phyloP scores from a whole-genome alignment of 352 stramenopile species.

The Globisporangium viniferum region DNA sequence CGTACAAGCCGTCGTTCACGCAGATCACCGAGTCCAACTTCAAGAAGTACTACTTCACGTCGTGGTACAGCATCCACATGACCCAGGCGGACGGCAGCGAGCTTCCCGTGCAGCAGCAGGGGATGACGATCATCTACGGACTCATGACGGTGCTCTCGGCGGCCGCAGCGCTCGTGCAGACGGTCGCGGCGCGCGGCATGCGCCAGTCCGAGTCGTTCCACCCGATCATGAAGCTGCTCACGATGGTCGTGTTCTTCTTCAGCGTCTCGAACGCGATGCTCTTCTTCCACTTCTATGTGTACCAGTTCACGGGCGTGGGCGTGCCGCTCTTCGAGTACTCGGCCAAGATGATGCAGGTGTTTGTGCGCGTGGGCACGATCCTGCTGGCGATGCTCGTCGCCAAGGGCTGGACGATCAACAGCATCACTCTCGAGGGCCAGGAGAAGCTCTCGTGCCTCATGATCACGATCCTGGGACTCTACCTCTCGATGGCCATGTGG shows the following conservation, averaged over 20 bases:
- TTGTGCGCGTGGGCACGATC: slow-evolving; percentile 69
- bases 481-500: slow-evolving; percentile 78
- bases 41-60: slow-evolving; percentile 74
- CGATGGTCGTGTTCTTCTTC: slow-evolving; percentile 61
- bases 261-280: slow-evolving; percentile 55
- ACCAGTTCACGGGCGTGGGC: slow-evolving; percentile 62
- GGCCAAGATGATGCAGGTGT: slow-evolving; percentile 64
- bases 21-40: slow-evolving; percentile 72
- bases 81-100: slow-evolving; percentile 60
- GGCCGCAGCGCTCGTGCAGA: slow-evolving; percentile 32
- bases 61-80: slow-evolving; percentile 80
- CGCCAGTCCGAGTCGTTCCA: slow-evolving; percentile 71
- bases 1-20: slow-evolving; percentile 54
- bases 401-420: slow-evolving; percentile 82
- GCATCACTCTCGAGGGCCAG: slow-evolving; percentile 53
- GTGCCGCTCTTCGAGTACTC: slow-evolving; percentile 66
- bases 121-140: slow-evolving; percentile 48
- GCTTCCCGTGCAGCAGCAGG: slow-evolving; percentile 64
- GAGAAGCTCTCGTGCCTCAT: slow-evolving; percentile 71
- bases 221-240: slow-evolving; percentile 72
- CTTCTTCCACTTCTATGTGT: slow-evolving; percentile 58
- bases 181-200: slow-evolving; percentile 40
- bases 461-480: slow-evolving; percentile 52
- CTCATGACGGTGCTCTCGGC: slow-evolving; percentile 46
- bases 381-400: slow-evolving; percentile 71